Evolutionary conservation across 768 basidiomycete genomes (phyloP).

Genomic region (Holtermannia corniformis): DNA sequence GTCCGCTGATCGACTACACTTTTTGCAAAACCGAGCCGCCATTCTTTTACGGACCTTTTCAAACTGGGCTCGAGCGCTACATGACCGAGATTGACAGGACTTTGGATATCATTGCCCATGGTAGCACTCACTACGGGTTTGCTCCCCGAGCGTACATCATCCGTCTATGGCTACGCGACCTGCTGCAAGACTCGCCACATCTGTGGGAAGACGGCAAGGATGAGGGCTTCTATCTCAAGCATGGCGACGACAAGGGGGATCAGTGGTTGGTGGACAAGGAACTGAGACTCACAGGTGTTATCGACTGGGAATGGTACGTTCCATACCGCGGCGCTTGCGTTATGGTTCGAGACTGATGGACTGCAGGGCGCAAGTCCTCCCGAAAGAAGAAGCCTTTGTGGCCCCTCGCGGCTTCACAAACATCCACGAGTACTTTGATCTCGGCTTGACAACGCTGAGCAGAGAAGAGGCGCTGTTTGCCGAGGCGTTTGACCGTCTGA

Average conservation of each 20-base stretch:
- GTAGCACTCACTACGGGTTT: neutral
- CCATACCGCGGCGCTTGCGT: no score
- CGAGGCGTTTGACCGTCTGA: no score
- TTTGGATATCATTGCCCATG: neutral
- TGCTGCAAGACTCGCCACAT: neutral
- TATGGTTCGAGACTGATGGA: no score
- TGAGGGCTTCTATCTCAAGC: conserved; percentile 13
- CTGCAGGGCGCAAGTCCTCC: neutral
- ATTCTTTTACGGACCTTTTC: conserved; percentile 8
- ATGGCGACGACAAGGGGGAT: conserved; percentile 25
- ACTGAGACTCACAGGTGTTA: conserved; percentile 19
- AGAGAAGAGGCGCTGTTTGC: no score
- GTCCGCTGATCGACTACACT: no score
- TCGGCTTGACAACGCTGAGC: no score
- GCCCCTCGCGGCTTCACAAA: conserved; percentile 1
- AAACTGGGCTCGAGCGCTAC: conserved; percentile 7
- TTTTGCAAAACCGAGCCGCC: no score
- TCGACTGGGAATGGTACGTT: conserved; percentile 38
- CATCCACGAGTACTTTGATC: no score
- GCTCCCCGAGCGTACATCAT: conserved; percentile 1
- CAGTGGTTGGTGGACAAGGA: conserved; percentile 28
- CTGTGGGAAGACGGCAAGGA: conserved; percentile 1
- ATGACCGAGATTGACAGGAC: conserved; percentile 5
- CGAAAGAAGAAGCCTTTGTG: conserved; percentile 1
- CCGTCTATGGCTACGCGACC: conserved; percentile 1